Conservation (phyloP, 2,329 filamentous ascomycete species). For the Diplodia sapinea region DNA sequence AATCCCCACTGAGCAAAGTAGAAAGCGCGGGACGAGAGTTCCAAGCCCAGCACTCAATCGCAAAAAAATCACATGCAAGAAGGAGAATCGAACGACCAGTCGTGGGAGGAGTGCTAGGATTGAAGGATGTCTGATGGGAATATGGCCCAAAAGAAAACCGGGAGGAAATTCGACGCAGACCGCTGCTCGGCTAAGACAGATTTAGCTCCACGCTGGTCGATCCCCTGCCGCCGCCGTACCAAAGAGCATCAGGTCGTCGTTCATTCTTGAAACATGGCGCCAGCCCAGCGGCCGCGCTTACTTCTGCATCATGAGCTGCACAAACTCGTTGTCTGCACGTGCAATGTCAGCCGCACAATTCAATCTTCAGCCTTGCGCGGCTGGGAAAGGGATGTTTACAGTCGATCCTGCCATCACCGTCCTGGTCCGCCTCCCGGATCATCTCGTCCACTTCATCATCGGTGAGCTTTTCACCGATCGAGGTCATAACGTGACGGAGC, state of each 20-base stretch:
- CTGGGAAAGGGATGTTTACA: constrained; percentile 52
- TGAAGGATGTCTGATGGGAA: constrained; percentile 30
- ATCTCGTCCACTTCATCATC: constrained; percentile 69
- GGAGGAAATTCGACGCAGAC: constrained; percentile 21
- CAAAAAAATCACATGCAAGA: constrained; percentile 30
- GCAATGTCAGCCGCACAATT: constrained; percentile 22
- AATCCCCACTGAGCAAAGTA: constrained; percentile 25
- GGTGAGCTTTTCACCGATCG: constrained; percentile 68
- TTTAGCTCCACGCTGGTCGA: constrained; percentile 23
- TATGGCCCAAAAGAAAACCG: constrained; percentile 27
- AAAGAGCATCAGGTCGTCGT: constrained; percentile 32
- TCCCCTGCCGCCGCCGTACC: constrained; percentile 30
- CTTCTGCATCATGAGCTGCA: constrained; percentile 64
- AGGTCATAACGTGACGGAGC: constrained; percentile 67
- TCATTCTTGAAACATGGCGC: constrained; percentile 28
- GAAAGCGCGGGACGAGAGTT: constrained; percentile 10
- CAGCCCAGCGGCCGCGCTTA: constrained; percentile 39
- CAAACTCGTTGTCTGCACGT: constrained; percentile 59
- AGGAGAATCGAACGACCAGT: constrained; percentile 25
- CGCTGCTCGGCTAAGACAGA: constrained; percentile 23
- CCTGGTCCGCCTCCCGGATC: constrained; percentile 69
- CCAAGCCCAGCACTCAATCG: constrained; percentile 26
- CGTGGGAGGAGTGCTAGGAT: constrained; percentile 25
- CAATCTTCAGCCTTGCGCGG: neutral
- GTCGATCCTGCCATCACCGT: constrained; percentile 69